Evolutionary conservation across 1,284 basidiomycete species (phyloP).

Genomic region (Rugosomyces carneus): DNA sequence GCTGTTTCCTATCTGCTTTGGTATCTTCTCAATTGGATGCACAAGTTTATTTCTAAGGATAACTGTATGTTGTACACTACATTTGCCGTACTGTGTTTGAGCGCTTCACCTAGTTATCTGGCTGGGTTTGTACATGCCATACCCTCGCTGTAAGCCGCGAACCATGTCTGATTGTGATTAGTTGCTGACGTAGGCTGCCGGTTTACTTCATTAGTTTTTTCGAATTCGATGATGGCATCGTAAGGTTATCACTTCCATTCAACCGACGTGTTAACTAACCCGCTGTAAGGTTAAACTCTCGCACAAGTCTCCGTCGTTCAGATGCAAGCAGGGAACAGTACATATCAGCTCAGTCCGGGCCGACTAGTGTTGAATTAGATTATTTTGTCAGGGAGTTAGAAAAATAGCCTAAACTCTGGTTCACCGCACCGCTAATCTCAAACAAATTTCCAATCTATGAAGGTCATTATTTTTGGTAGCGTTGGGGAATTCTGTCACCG

Average conservation of each 20-base stretch:
- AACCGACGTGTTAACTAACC: not conserved
- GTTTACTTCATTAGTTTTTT: not conserved
- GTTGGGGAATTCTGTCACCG: too few relatives aligned
- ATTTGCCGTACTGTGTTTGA: not conserved
- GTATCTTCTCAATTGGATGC: not conserved
- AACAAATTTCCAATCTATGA: too few relatives aligned
- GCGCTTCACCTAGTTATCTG: not conserved
- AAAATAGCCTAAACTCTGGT: too few relatives aligned
- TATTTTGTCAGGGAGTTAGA: not conserved
- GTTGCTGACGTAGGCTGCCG: not conserved
- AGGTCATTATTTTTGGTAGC: too few relatives aligned
- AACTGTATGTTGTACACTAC: not conserved
- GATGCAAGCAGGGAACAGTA: not conserved
- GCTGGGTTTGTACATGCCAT: not conserved
- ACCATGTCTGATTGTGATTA: too few relatives aligned
- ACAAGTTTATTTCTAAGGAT: not conserved
- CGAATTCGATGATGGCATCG: conserved; percentile 1
- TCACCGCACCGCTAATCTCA: too few relatives aligned
- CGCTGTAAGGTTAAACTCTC: not conserved
- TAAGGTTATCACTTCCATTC: not conserved
- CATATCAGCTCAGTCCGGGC: not conserved
- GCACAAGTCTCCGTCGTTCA: not conserved
- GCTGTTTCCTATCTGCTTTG: not conserved
- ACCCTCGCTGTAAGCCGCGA: not conserved
- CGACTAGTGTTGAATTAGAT: not conserved